Evolutionary conservation across 1,284 basidiomycete genomes (phyloP).

Genomic region (Stygiomarasmius scandens): DNA sequence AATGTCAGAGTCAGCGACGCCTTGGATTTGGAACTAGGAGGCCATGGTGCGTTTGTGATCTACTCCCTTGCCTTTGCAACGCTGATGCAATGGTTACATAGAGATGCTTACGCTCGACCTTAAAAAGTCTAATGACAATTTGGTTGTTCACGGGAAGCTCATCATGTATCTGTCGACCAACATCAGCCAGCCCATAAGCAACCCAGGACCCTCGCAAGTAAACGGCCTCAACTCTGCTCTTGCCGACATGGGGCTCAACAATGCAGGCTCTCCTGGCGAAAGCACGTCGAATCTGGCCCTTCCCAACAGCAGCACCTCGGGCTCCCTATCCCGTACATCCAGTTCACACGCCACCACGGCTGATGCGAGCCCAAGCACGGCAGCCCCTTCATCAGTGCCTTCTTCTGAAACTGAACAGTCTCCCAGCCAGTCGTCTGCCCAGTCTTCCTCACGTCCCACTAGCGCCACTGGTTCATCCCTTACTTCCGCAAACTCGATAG

Average conservation of each 20-base stretch:
- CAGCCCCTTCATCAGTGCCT: constrained; percentile 32
- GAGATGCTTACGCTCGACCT: constrained; percentile 90
- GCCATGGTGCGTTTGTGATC: constrained; percentile 69
- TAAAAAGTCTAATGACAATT: constrained; percentile 88
- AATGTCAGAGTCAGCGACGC: constrained; percentile 89
- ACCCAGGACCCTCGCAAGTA: constrained; percentile 71
- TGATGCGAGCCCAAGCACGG: constrained; percentile 40
- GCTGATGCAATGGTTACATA: constrained; percentile 31
- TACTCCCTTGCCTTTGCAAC: background rate
- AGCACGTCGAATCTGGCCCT: constrained; percentile 51
- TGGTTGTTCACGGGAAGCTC: constrained; percentile 88
- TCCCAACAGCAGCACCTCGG: constrained; percentile 34
- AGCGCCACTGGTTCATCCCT: constrained; percentile 31
- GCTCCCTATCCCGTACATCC: constrained; percentile 49
- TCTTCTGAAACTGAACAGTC: constrained; percentile 39
- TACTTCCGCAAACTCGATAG: constrained; percentile 27
- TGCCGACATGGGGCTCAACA: constrained; percentile 58
- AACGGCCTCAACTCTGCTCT: constrained; percentile 56
- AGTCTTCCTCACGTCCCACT: constrained; percentile 36
- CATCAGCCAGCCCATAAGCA: constrained; percentile 71
- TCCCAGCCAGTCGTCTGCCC: constrained; percentile 23
- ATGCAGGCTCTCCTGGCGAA: constrained; percentile 45
- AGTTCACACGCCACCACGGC: constrained; percentile 56
- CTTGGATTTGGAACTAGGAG: constrained; percentile 87
- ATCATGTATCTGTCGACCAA: constrained; percentile 91